These are phyloP conservation scores for Ambrosia hybrid DNA, from an alignment of 140 eudicot species.

Conservation along the genomic window DNA sequence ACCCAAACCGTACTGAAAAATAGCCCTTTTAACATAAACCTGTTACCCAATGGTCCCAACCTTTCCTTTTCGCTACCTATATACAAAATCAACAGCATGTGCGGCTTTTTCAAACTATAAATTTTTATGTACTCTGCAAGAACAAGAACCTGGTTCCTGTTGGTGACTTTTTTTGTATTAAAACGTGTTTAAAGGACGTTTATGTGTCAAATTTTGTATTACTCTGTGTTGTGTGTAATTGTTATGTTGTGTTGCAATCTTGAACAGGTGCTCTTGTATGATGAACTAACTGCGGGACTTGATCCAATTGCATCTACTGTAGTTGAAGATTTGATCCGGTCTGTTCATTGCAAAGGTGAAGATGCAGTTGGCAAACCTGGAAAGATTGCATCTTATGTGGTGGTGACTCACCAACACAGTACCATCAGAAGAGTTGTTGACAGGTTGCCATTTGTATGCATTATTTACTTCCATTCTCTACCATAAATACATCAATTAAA, in stretches of 20 bases:
- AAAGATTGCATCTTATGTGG: slow-evolving; percentile 84
- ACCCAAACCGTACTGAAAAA: too few relatives aligned
- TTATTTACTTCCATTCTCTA: neutral
- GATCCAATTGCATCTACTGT: slow-evolving; percentile 99
- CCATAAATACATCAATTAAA: neutral
- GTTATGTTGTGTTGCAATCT: slow-evolving; percentile 11
- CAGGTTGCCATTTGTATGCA: slow-evolving; percentile 51
- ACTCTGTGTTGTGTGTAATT: neutral
- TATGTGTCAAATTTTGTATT: neutral
- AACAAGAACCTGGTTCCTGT: too few relatives aligned
- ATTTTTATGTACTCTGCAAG: too few relatives aligned
- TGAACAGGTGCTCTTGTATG: slow-evolving; percentile 86
- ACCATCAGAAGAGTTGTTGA: slow-evolving; percentile 95
- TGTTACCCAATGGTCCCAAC: too few relatives aligned
- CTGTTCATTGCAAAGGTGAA: slow-evolving; percentile 81
- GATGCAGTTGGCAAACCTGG: slow-evolving; percentile 87
- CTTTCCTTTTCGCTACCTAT: too few relatives aligned
- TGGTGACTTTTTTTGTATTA: too few relatives aligned
- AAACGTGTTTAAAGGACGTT: neutral
- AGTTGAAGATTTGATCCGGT: slow-evolving; percentile 97
- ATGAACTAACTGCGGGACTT: slow-evolving; percentile 98
- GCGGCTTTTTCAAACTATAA: too few relatives aligned
- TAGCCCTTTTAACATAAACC: too few relatives aligned
- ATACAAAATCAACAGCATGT: too few relatives aligned
- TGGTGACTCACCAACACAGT: slow-evolving; percentile 98